These are phyloP conservation scores for Rubus idaeus DNA, from an alignment of 306 rosid species.

Conservation along the genomic window DNA sequence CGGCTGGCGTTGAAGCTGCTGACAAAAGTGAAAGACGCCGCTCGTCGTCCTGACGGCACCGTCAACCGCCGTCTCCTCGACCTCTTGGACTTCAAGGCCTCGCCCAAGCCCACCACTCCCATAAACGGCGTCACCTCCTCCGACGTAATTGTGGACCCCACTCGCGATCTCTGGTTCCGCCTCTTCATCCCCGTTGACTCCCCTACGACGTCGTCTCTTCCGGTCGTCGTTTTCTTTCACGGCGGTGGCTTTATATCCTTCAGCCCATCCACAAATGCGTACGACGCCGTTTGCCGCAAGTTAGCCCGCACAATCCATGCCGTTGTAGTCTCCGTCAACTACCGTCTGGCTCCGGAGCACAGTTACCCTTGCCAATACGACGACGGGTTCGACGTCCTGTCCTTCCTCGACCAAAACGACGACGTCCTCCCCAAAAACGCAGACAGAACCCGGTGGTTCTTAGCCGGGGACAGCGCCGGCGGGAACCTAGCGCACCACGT, in stretches of 20 bases:
- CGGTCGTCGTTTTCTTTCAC: constrained; percentile 55
- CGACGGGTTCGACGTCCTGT: constrained; percentile 61
- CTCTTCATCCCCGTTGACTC: constrained; percentile 38
- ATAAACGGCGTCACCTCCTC: constrained; percentile 49
- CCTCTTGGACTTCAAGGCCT: constrained; percentile 42
- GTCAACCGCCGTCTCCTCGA: constrained; percentile 57
- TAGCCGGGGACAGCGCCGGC: constrained; percentile 80
- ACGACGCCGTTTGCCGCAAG: constrained; percentile 48
- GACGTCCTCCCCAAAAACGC: constrained; percentile 42
- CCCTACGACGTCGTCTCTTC: constrained; percentile 11
- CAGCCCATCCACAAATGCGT: constrained; percentile 27
- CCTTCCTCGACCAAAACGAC: constrained; percentile 37
- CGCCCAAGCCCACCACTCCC: constrained; percentile 20
- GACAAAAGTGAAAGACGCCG: constrained; percentile 21
- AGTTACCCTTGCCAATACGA: constrained; percentile 62
- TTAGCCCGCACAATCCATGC: constrained; percentile 40
- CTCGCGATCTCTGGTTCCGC: constrained; percentile 52
- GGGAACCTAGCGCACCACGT: constrained; percentile 70
- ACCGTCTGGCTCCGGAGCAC: constrained; percentile 66
- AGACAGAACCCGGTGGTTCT: constrained; percentile 48
- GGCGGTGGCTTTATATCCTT: constrained; percentile 61
- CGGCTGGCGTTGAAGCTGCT: constrained; percentile 29
- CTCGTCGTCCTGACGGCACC: constrained; percentile 49
- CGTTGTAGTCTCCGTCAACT: constrained; percentile 57
- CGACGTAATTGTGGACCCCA: constrained; percentile 48